Evolutionary conservation across 352 stramenopile species (phyloP).

Genomic region (Phytophthora melonis): DNA sequence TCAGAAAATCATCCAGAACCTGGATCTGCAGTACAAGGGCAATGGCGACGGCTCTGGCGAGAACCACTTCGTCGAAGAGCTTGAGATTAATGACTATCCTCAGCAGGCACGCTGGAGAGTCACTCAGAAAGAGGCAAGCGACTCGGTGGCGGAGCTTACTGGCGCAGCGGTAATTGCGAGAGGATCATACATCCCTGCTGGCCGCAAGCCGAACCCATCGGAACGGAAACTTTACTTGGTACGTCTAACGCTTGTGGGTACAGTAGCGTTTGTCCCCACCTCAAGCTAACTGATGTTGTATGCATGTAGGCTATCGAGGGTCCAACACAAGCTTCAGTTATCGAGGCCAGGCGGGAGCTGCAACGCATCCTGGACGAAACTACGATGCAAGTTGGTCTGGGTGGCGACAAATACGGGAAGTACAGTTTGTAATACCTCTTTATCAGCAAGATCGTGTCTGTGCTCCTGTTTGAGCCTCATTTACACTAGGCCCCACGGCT

Average conservation of each 20-base stretch:
- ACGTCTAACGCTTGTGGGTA: conserved; percentile 29
- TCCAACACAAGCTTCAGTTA: conserved; percentile 70
- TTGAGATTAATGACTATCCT: conserved; percentile 96
- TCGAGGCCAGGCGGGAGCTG: conserved; percentile 82
- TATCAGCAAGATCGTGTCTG: conserved; percentile 17
- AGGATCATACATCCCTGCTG: conserved; percentile 89
- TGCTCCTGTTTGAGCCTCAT: conserved; percentile 28
- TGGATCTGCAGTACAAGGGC: conserved; percentile 83
- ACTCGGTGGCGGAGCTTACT: conserved; percentile 90
- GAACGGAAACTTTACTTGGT: conserved; percentile 92
- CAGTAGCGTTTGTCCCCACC: neutral
- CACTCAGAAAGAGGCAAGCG: conserved; percentile 88
- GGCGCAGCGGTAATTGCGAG: conserved; percentile 89
- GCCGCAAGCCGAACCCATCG: conserved; percentile 83
- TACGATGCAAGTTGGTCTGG: conserved; percentile 88
- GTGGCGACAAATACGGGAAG: conserved; percentile 89
- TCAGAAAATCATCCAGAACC: conserved; percentile 86
- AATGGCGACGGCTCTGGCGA: conserved; percentile 54
- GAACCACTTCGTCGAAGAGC: conserved; percentile 88
- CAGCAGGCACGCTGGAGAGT: conserved; percentile 91
- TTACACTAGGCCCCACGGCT: conserved; percentile 20
- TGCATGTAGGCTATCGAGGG: conserved; percentile 78
- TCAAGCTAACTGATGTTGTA: conserved; percentile 10
- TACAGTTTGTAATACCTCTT: conserved; percentile 82
- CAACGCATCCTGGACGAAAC: conserved; percentile 92